Conservation (phyloP, 768 basidiomycete species). For the Russula virescens region DNA sequence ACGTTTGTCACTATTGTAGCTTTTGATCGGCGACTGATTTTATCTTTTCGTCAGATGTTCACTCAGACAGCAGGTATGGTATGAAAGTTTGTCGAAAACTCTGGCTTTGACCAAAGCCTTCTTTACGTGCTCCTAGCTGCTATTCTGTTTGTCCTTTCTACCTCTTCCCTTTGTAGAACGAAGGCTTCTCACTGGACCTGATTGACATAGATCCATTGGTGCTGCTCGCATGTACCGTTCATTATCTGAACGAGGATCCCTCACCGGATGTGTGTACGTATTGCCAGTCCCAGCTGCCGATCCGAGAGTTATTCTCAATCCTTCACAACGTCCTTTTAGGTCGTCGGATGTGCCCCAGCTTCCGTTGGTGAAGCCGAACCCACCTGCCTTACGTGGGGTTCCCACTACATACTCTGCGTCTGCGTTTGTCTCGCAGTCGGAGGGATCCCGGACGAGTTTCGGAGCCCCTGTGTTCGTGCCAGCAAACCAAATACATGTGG, state of each 20-base stretch:
- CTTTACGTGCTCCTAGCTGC: not conserved
- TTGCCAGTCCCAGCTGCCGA: too few relatives aligned
- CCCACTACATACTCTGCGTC: not conserved
- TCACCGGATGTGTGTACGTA: conserved; percentile 16
- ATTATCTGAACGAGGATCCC: not conserved
- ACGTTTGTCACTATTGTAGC: not conserved
- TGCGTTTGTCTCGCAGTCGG: not conserved
- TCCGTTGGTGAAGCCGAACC: not conserved
- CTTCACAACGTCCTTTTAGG: not conserved
- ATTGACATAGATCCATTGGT: conserved; percentile 1
- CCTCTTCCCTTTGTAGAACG: not conserved
- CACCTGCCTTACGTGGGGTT: too few relatives aligned
- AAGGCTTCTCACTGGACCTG: not conserved
- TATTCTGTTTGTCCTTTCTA: not conserved
- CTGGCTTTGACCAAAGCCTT: not conserved
- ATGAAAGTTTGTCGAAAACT: not conserved
- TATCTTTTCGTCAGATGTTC: conserved; percentile 8
- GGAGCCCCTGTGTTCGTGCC: conserved; percentile 2
- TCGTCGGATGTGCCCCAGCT: not conserved
- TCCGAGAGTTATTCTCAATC: not conserved
- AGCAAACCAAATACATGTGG: not conserved
- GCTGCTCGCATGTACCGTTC: conserved; percentile 16
- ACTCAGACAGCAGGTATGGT: not conserved
- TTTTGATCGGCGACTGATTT: not conserved
- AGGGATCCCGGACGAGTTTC: not conserved